Percentiles rank a stretch among this genome's conserved stretches.
These are phyloP conservation scores for Neurospora sp. DNA, from an alignment of 495 filamentous ascomycete genomes.

Conservation along the genomic window DNA sequence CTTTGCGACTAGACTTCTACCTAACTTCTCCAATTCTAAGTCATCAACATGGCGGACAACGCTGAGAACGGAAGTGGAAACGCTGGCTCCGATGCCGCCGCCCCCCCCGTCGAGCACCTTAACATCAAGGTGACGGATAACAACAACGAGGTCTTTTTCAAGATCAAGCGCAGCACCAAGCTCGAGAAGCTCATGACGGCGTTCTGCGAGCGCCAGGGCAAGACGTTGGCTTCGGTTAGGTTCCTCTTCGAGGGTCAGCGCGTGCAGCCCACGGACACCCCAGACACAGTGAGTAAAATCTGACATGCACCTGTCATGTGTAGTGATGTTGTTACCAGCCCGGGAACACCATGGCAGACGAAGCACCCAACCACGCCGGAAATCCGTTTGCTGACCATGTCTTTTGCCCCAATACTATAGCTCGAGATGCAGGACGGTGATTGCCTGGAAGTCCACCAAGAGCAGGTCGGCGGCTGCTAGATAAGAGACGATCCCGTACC, in stretches of 20 bases:
- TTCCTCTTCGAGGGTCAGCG: conserved; percentile 94
- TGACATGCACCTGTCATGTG: not conserved
- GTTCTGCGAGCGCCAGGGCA: conserved; percentile 95
- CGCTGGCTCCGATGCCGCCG: conserved; percentile 28
- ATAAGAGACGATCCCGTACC: not conserved
- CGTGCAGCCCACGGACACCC: conserved; percentile 80
- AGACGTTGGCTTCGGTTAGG: conserved; percentile 69
- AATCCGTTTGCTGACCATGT: conserved; percentile 4
- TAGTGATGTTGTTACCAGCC: not conserved
- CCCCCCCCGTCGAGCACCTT: conserved; percentile 61
- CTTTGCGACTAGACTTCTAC: not conserved
- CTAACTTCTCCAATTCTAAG: not conserved
- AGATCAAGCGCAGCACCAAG: conserved; percentile 95
- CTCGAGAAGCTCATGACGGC: conserved; percentile 98
- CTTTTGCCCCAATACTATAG: conserved; percentile 32
- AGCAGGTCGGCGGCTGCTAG: conserved; percentile 76
- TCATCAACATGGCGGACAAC: conserved; percentile 42
- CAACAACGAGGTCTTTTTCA: conserved; percentile 99
- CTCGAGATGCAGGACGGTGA: conserved; percentile 97
- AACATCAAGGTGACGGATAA: conserved; percentile 99
- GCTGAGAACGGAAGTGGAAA: conserved; percentile 47
- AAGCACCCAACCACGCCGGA: not conserved
- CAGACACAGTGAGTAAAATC: conserved; percentile 66
- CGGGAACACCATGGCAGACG: not conserved
- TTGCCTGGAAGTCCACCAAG: conserved; percentile 94